Evolutionary conservation across 1,139 yeast species (phyloP), one percentile per base, ranked within the genome.

Genomic region (Geotrichum histeridarum): DNA sequence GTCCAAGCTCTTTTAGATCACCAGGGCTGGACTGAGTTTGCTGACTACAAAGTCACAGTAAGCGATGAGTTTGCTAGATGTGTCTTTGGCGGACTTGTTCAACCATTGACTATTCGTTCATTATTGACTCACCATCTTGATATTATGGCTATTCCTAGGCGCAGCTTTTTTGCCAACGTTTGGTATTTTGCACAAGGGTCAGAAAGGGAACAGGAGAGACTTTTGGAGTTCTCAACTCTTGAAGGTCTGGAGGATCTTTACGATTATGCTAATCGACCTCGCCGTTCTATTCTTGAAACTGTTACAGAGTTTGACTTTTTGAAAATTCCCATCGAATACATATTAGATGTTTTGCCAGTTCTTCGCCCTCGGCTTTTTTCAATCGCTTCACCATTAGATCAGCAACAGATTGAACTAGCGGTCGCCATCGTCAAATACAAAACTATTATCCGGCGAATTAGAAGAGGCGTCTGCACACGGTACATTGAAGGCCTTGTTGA

Each of bases 241-340:
- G 90, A 86, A 50, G 68, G 66, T 1, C 73, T 77, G 52, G 91
- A 91, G 64, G 96, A 88, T 57, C 70, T 91, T 47, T 91, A 83
- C 67, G 83, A 93, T 67, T 93, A 93, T 68, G 95, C 95, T 14
- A 86, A 89, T 65, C 74, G 98, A 58, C 97, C 99, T 8, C 77
- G 96, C 60, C 72, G 99, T 61, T 90, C 95, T 57, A 79, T 91
- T 8, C 68, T 89, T 31, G 99, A 93, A 67, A 87, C 89, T 0
- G 69, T 93, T 9, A 76, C 82, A 50, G 99, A 93, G 66, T 93
- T 93, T 65, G 81, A 79, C 59, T 78, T 87, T 8, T 74, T 93
- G 46, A 75, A 70, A 48, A 81, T 93, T 31, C 98, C 99, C 0
- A 67, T 86, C 41, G 83, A 81, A 52, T 84, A 85, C 64, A 64